Percentiles rank a stretch among this genome's conserved stretches.
Conservation (phyloP, 75 land plant genomes). For the Pinus tabuliformis region DNA sequence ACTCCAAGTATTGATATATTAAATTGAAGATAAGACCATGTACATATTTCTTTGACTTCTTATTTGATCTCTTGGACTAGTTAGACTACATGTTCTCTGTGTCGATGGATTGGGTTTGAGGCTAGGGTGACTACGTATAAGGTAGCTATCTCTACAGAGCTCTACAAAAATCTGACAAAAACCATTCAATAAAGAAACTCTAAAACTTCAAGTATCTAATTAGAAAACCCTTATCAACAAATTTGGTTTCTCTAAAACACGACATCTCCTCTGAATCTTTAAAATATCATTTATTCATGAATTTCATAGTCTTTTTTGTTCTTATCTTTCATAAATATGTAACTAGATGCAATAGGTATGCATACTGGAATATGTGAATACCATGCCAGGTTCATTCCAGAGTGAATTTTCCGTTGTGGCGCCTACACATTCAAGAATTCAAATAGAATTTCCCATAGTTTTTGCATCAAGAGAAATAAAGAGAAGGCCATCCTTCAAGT, state of each 20-base stretch:
- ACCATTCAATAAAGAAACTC: neutral
- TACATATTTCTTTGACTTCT: too few relatives aligned
- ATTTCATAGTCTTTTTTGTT: neutral
- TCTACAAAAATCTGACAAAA: conserved; percentile 32
- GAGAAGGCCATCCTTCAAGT: conserved; percentile 85
- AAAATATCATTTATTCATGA: neutral
- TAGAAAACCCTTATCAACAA: neutral
- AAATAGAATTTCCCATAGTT: conserved; percentile 66
- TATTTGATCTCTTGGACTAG: too few relatives aligned
- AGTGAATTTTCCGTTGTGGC: conserved; percentile 93
- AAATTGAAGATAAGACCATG: too few relatives aligned
- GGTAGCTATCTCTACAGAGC: conserved; percentile 20
- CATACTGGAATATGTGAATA: neutral
- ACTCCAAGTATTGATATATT: too few relatives aligned
- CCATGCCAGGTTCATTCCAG: conserved; percentile 92
- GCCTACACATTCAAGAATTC: conserved; percentile 17
- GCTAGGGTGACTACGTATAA: too few relatives aligned
- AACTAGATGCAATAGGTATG: neutral
- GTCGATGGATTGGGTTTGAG: too few relatives aligned
- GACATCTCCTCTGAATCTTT: neutral
- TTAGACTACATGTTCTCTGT: too few relatives aligned
- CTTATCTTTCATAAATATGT: neutral
- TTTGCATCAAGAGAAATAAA: conserved; percentile 83
- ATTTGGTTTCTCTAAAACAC: neutral
- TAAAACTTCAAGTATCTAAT: neutral